Conservation (phyloP, 2,329 filamentous ascomycete species). For the Pseudogymnoascus verrucosus region DNA sequence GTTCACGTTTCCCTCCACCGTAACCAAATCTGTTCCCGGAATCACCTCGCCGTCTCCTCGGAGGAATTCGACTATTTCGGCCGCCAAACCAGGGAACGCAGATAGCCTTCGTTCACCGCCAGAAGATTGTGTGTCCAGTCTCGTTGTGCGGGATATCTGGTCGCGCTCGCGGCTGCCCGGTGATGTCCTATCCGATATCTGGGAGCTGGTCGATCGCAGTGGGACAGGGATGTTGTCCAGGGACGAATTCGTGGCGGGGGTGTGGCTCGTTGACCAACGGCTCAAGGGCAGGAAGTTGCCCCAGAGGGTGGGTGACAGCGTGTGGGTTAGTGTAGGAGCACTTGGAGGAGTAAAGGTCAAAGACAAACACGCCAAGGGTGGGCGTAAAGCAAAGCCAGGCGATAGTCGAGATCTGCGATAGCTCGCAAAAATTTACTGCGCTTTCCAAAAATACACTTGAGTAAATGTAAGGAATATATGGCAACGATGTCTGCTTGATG, state of each 20-base stretch:
- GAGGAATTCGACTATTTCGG: background rate
- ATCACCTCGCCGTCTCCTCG: background rate
- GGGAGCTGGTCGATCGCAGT: slow-evolving; percentile 61
- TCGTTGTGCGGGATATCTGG: slow-evolving; percentile 72
- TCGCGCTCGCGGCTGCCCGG: slow-evolving; percentile 56
- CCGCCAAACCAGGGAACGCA: slow-evolving; percentile 11
- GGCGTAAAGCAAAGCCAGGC: background rate
- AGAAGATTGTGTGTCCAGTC: slow-evolving; percentile 50
- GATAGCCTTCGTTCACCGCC: slow-evolving; percentile 19
- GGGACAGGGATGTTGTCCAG: slow-evolving; percentile 49
- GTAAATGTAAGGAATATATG: background rate
- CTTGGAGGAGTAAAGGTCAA: slow-evolving; percentile 30
- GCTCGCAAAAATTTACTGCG: background rate
- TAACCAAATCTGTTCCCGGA: background rate
- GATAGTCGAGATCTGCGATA: background rate
- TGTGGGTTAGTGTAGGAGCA: slow-evolving; percentile 61
- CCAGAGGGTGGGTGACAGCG: slow-evolving; percentile 59
- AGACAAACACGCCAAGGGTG: slow-evolving; percentile 2
- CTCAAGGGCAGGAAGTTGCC: slow-evolving; percentile 74
- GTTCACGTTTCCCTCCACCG: slow-evolving; percentile 17
- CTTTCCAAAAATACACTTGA: background rate
- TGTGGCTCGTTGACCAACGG: slow-evolving; percentile 76
- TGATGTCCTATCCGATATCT: slow-evolving; percentile 66
- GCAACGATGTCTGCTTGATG: background rate
- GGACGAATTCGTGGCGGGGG: slow-evolving; percentile 72